Percentiles rank a stretch among this genome's conserved stretches.
These are phyloP conservation scores for Fusarium hostae DNA, from an alignment of 2,329 filamentous ascomycete species.

Conservation along the genomic window DNA sequence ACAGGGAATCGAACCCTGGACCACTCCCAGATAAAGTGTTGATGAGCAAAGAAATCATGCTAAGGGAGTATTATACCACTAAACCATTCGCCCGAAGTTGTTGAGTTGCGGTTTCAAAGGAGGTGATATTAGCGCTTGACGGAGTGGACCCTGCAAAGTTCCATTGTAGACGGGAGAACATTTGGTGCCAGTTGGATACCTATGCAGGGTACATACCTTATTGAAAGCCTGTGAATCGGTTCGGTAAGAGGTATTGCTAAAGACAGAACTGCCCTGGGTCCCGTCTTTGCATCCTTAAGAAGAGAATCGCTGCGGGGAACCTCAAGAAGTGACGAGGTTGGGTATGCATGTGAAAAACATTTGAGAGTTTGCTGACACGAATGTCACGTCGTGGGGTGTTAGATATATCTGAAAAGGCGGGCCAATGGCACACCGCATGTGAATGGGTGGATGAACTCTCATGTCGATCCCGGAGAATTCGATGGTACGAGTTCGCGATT, in stretches of 20 bases:
- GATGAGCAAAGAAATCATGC: conserved; percentile 20
- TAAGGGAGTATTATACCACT: conserved; percentile 46
- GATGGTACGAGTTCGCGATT: conserved; percentile 19
- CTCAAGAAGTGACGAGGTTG: conserved; percentile 6
- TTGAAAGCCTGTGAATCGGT: neutral
- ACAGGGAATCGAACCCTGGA: conserved; percentile 44
- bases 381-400: conserved; percentile 4
- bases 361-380: conserved; percentile 11
- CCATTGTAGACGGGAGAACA: neutral
- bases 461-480: conserved; percentile 37
- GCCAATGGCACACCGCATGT: conserved; percentile 4
- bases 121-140: conserved; percentile 10
- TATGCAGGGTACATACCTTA: neutral
- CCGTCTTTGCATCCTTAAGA: neutral
- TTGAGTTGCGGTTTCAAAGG: neutral
- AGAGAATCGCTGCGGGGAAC: neutral
- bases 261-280: neutral
- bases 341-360: conserved; percentile 26
- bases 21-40: conserved; percentile 12
- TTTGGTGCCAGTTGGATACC: neutral
- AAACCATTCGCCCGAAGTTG: conserved; percentile 44
- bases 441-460: conserved; percentile 14
- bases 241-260: neutral
- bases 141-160: neutral
- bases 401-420: conserved; percentile 2